Conservation (phyloP, 2,329 filamentous ascomycete genomes). For the Aspergillus chevalieri region DNA sequence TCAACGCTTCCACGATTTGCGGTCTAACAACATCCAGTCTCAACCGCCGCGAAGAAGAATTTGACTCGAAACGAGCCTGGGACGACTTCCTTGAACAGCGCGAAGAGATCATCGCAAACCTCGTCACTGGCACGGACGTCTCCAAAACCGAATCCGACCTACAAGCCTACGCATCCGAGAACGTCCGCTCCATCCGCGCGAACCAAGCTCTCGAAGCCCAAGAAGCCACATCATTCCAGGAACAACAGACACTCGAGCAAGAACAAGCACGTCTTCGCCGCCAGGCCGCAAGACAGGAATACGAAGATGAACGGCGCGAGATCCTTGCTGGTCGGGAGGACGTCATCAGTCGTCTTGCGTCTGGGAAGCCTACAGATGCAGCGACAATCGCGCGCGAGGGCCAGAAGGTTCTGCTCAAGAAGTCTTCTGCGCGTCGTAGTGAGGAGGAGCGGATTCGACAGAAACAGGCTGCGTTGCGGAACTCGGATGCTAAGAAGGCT, state of each 20-base stretch:
- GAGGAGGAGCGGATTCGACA: slow-evolving; percentile 44
- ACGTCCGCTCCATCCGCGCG: slow-evolving; percentile 53
- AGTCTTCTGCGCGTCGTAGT: slow-evolving; percentile 57
- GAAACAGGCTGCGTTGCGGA: slow-evolving; percentile 39
- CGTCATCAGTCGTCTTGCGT: slow-evolving; percentile 64
- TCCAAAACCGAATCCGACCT: slow-evolving; percentile 57
- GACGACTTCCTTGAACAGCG: slow-evolving; percentile 94
- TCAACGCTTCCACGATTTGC: neutral
- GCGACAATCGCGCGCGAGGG: slow-evolving; percentile 49
- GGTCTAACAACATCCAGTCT: slow-evolving; percentile 51
- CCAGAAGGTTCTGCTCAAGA: slow-evolving; percentile 62
- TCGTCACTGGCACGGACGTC: slow-evolving; percentile 66
- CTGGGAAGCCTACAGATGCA: slow-evolving; percentile 55
- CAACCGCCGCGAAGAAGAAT: slow-evolving; percentile 86
- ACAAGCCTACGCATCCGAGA: slow-evolving; percentile 65
- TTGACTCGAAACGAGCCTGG: slow-evolving; percentile 73
- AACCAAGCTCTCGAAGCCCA: slow-evolving; percentile 45
- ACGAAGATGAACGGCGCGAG: slow-evolving; percentile 63
- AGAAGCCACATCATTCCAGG: slow-evolving; percentile 43
- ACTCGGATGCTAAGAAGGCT: slow-evolving; percentile 25
- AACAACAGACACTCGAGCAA: slow-evolving; percentile 52
- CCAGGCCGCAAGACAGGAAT: slow-evolving; percentile 58
- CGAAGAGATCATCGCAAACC: slow-evolving; percentile 82
- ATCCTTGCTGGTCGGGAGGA: slow-evolving; percentile 60
- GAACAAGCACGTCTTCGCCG: slow-evolving; percentile 61